phyloP scores from a whole-genome alignment of 768 basidiomycete species.

The Clitopilus hobsonii region DNA sequence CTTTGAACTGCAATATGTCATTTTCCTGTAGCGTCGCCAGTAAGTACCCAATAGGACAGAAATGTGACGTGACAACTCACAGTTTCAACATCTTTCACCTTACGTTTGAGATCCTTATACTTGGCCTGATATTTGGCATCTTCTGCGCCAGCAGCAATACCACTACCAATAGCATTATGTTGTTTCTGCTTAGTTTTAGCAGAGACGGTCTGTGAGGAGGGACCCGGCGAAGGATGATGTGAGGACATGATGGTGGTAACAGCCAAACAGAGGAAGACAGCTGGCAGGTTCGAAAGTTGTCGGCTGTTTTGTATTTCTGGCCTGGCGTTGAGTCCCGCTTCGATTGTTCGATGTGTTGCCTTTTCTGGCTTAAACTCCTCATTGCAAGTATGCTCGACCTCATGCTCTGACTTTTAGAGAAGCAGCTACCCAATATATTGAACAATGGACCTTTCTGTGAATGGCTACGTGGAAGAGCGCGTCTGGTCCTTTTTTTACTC shows the following conservation, averaged over 20 bases:
- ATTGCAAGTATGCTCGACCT: slow-evolving; percentile 7
- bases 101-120: slow-evolving; percentile 84
- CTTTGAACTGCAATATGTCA: slow-evolving; percentile 81
- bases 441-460: not conserved
- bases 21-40: slow-evolving; percentile 58
- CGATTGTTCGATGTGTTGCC: slow-evolving; percentile 34
- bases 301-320: slow-evolving; percentile 8
- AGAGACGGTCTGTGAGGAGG: slow-evolving; percentile 30
- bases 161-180: slow-evolving; percentile 32
- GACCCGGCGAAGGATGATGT: slow-evolving; percentile 48
- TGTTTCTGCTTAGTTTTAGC: slow-evolving; percentile 43
- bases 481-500: not conserved
- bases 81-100: slow-evolving; percentile 81
- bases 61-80: slow-evolving; percentile 38
- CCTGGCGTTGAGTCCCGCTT: slow-evolving; percentile 10
- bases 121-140: slow-evolving; percentile 85
- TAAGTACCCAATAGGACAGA: slow-evolving; percentile 7
- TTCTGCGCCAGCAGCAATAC: slow-evolving; percentile 75
- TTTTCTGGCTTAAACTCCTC: slow-evolving; percentile 25
- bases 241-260: slow-evolving; percentile 60
- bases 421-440: not conserved
- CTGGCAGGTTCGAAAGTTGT: slow-evolving; percentile 28
- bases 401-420: not conserved
- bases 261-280: slow-evolving; percentile 27
- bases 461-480: not conserved